These are phyloP conservation scores for Pseudogymnoascus verrucosus DNA, from an alignment of 2,329 filamentous ascomycete species.

Conservation along the genomic window DNA sequence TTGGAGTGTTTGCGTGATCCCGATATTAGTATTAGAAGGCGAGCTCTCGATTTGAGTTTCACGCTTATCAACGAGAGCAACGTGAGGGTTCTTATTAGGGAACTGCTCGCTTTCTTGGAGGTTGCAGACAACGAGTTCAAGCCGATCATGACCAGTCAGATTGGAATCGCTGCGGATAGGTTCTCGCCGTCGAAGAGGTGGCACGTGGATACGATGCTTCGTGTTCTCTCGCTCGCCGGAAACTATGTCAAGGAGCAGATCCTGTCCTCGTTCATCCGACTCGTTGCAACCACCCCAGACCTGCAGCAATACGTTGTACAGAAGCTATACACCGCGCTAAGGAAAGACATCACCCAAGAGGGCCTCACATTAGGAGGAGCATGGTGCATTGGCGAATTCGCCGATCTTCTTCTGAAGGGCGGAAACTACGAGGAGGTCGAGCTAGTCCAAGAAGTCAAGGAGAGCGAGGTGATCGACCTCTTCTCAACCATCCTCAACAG, in stretches of 20 bases:
- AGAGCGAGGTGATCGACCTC: slow-evolving; percentile 87
- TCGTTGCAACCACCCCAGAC: slow-evolving; percentile 90
- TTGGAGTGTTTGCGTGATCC: slow-evolving; percentile 92
- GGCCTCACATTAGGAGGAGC: slow-evolving; percentile 86
- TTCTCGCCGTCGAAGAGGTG: slow-evolving; percentile 96
- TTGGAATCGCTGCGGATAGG: slow-evolving; percentile 91
- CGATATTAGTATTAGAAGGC: slow-evolving; percentile 92
- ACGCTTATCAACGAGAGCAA: slow-evolving; percentile 97
- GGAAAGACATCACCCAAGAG: slow-evolving; percentile 96
- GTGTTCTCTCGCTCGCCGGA: slow-evolving; percentile 85
- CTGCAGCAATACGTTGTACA: slow-evolving; percentile 94
- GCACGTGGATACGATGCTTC: slow-evolving; percentile 96
- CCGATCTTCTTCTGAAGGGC: slow-evolving; percentile 78
- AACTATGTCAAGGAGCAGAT: slow-evolving; percentile 99
- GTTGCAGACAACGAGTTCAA: slow-evolving; percentile 99
- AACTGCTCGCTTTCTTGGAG: slow-evolving; percentile 89
- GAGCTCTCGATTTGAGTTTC: slow-evolving; percentile 95
- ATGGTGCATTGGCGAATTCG: slow-evolving; percentile 97
- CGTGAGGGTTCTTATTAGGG: slow-evolving; percentile 84
- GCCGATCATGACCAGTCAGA: slow-evolving; percentile 95
- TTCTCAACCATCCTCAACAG: slow-evolving; percentile 89
- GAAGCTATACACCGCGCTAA: slow-evolving; percentile 83
- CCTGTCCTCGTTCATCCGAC: slow-evolving; percentile 87
- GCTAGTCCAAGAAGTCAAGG: slow-evolving; percentile 69
- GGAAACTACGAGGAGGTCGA: slow-evolving; percentile 94